Base-by-base conservation (phyloP, 2,329 filamentous ascomycete genomes). In the Calonectria ilicicola region DNA sequence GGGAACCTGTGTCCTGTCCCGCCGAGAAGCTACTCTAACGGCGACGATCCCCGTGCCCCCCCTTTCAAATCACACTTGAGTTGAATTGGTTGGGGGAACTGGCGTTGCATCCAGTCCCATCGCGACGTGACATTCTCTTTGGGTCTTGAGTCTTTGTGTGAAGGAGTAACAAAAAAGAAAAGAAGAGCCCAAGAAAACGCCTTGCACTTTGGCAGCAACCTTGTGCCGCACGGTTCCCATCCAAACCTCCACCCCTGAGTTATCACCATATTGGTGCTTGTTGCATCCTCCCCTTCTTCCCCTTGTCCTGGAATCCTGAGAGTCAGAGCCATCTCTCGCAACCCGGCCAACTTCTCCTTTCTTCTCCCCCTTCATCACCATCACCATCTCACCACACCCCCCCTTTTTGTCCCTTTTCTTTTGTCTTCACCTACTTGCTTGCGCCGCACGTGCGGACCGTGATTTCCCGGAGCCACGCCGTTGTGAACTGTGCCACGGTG, bases 1-100 rank as follows among this genome's bases (percentile, higher is more conserved):
- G 53, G 38, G 29, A 32, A 42, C 21, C 53, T 21, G n/a, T 60
- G 53, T 40, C 53, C 53, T 60, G 35, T 69, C 51, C 60, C 58
- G 62, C 58, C 58, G 40, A 58, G 40, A 67, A 60, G 70, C 60
- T 69, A 69, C 65, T 69, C 66, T 69, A 69, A 72, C 66, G 65
- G 70, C 53, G 53, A 60, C 51, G 62, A 69, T 69, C 66, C 60
- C 47, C 51, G 58, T 53, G 49, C 49, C 49, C 58, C 58, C 58
- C 58, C 38, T n/a, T n/a, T 46, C 58, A 27, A 63, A 51, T 58
- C 26, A 26, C 17, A 23, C 38, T 38, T 32, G n/a, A 51, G 38
- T 29, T 51, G 49, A 44, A 29, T 53, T 67, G 26, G 46, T 66
- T 56, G 35, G n/a, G n/a, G 40, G 38, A 38, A 42, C 42, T n/a